Base-by-base conservation (phyloP, 164 flowering plant genomes). In the Nymphaea colorata region DNA sequence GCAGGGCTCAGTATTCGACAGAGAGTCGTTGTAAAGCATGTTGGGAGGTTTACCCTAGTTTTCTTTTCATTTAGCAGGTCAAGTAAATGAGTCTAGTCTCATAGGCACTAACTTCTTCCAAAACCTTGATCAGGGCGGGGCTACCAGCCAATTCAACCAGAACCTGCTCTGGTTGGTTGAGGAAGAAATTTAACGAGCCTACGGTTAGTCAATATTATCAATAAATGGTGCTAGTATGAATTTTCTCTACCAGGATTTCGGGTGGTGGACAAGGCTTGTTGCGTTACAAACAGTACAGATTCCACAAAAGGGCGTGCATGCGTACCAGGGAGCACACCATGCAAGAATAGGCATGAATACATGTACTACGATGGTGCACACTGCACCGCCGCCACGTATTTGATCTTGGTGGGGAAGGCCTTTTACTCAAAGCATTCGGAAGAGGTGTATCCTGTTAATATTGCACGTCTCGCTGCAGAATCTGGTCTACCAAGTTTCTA, bases 321-420 rank as follows among this genome's bases (percentile, higher is more conserved):
- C 84, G 77, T 67, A 62, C 75, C 69, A 74, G 76, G 68, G 2
- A 90, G 89, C 1, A 3, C 11, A 1, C 66, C 68, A 3, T 85
- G 95, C 71, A 18, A 16, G 7, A 66, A 84, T 45, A 75, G 91
- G 60, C 68, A 5, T 4, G 8, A 8, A 17, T 70, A 82, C 68
- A 81, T 85, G 57, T 88, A 69, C 78, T 88, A 82, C 64, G 95
- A 88, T 72, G 95, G 90, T 12, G 62, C 84, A 68, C 91, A 88
- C 75, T 84, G 84, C 6, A 81, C 87, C n/a, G 88, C 85, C 65
- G 86, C 86, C 41, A 85, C 84, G 14, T 81, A 84, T 69, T 61
- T 43, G 16, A 57, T 71, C 4, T 70, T 88, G 10, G 90, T 84
- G 2, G 69, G 65, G 8, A 86, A 76, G 72, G 95, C 87, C 59